These are phyloP conservation scores for Pythium oligandrum DNA, from an alignment of 352 stramenopile genomes.

Conservation along the genomic window DNA sequence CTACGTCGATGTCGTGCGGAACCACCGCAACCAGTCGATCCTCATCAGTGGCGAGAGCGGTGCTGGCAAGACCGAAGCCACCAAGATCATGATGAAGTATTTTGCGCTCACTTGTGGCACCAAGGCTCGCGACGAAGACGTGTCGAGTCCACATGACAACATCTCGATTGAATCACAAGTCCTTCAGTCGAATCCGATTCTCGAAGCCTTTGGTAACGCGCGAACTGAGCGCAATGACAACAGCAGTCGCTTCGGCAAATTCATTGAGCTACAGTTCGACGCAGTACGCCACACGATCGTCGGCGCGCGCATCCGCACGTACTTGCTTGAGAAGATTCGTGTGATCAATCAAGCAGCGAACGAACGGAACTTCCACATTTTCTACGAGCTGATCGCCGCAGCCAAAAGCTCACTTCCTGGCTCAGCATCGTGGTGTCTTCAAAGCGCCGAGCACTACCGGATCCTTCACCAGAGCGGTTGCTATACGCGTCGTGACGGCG, in stretches of 20 bases:
- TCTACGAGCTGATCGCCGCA: slow-evolving; percentile 77
- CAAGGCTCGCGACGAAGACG: neutral
- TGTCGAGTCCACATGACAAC: slow-evolving; percentile 3
- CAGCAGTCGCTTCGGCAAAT: slow-evolving; percentile 88
- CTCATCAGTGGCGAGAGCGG: slow-evolving; percentile 85
- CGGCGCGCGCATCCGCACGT: slow-evolving; percentile 85
- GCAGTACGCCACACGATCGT: slow-evolving; percentile 29
- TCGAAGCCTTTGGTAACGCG: slow-evolving; percentile 89
- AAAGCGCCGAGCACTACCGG: slow-evolving; percentile 36
- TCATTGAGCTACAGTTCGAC: slow-evolving; percentile 84
- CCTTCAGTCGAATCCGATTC: slow-evolving; percentile 87
- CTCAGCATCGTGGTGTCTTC: slow-evolving; percentile 34
- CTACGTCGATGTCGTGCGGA: slow-evolving; percentile 66
- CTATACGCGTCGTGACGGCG: slow-evolving; percentile 55
- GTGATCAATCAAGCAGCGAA: slow-evolving; percentile 71
- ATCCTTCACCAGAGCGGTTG: slow-evolving; percentile 72
- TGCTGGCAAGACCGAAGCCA: slow-evolving; percentile 86
- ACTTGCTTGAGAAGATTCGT: slow-evolving; percentile 94
- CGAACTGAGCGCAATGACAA: slow-evolving; percentile 88
- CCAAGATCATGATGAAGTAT: slow-evolving; percentile 90
- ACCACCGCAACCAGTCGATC: slow-evolving; percentile 72
- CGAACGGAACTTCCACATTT: slow-evolving; percentile 88
- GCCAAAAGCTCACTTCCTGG: slow-evolving; percentile 7
- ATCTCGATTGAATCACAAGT: slow-evolving; percentile 80
- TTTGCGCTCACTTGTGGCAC: slow-evolving; percentile 67